Conservation (phyloP, 2,329 filamentous ascomycete species). For the Thermomyces lanuginosus region DNA sequence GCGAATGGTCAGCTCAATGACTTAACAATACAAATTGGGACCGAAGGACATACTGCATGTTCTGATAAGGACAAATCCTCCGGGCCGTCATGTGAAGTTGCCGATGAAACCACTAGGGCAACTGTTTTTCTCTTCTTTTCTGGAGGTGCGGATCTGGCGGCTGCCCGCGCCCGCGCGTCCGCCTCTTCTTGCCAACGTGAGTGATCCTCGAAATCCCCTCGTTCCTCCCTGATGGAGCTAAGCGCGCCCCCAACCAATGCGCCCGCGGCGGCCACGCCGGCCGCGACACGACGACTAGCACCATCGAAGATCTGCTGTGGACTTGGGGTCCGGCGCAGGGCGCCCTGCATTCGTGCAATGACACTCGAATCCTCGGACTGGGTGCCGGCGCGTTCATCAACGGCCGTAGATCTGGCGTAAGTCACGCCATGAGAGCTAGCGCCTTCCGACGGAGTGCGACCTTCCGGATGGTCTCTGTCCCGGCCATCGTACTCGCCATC, state of each 20-base stretch:
- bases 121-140: constrained; percentile 54
- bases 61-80: constrained; percentile 48
- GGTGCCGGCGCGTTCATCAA: constrained; percentile 16
- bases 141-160: constrained; percentile 12
- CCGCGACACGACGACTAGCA: constrained; percentile 64
- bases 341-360: constrained; percentile 63
- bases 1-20: background rate
- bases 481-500: constrained; percentile 42
- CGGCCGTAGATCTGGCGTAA: constrained; percentile 20
- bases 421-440: too few species aligned
- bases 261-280: constrained; percentile 67
- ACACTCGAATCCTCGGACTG: constrained; percentile 41
- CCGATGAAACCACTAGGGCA: constrained; percentile 76
- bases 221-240: constrained; percentile 69
- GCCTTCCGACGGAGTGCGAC: constrained; percentile 15
- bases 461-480: constrained; percentile 20
- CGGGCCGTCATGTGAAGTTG: constrained; percentile 44
- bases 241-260: constrained; percentile 69
- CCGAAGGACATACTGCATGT: constrained; percentile 52
- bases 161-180: constrained; percentile 41
- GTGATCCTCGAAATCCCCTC: constrained; percentile 65
- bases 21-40: background rate
- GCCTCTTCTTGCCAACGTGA: constrained; percentile 87
- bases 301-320: constrained; percentile 78
- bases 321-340: constrained; percentile 64